Conservation (phyloP, 2,329 filamentous ascomycete species). For the Fusarium devonianum region DNA sequence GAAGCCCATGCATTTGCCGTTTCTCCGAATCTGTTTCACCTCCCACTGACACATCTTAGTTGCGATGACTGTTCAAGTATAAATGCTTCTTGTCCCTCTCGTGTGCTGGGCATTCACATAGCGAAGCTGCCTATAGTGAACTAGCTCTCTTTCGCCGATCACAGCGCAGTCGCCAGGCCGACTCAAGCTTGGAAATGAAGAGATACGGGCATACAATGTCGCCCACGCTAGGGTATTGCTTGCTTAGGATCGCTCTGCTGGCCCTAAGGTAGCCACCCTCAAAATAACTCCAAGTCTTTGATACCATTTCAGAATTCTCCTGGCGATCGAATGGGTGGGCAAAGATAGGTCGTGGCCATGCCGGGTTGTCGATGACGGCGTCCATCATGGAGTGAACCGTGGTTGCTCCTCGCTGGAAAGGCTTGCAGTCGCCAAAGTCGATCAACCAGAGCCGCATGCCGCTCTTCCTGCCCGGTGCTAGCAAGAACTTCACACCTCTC, state of each 20-base stretch:
- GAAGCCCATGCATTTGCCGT: background rate
- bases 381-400: background rate
- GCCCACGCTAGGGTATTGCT: background rate
- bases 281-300: background rate
- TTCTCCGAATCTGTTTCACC: too few species aligned
- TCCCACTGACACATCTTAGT: background rate
- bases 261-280: background rate
- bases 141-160: background rate
- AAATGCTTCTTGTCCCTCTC: background rate
- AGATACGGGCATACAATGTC: background rate
- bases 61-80: background rate
- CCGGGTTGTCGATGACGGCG: slow-evolving; percentile 11
- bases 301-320: background rate
- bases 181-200: slow-evolving; percentile 12
- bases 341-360: slow-evolving; percentile 20
- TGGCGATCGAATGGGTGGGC: background rate
- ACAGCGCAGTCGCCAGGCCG: slow-evolving; percentile 3
- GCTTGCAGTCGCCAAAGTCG: slow-evolving; percentile 33
- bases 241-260: slow-evolving; percentile 1
- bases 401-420: background rate
- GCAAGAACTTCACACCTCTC: slow-evolving; percentile 32
- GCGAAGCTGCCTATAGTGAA: too few species aligned
- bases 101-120: background rate
- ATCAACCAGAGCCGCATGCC: slow-evolving; percentile 36
- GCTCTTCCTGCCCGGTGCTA: slow-evolving; percentile 5